A percentile compares a stretch with the other conserved stretches of the same genome.
phyloP scores from a whole-genome alignment of 2,329 filamentous ascomycete genomes.

The Aureobasidium zeae region DNA sequence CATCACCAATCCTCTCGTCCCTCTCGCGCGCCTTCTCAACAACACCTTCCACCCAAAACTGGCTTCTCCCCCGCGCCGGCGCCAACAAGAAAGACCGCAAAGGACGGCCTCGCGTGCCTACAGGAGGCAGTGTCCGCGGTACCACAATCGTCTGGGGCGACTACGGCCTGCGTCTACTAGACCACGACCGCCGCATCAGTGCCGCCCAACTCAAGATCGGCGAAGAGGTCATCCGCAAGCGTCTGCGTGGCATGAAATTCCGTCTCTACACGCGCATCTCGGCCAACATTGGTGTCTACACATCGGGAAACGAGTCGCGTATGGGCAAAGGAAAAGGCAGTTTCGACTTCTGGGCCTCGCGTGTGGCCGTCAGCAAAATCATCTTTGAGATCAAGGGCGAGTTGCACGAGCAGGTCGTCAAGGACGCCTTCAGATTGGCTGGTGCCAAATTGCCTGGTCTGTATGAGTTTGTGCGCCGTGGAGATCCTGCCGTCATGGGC shows the following conservation, averaged over 20 bases:
- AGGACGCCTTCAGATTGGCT: slow-evolving; percentile 86
- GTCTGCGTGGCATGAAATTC: slow-evolving; percentile 85
- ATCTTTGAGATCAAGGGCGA: slow-evolving; percentile 88
- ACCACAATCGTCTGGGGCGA: slow-evolving; percentile 96
- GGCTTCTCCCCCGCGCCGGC: slow-evolving; percentile 72
- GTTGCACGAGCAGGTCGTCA: slow-evolving; percentile 86
- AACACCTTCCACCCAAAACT: slow-evolving; percentile 53
- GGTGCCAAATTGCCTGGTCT: slow-evolving; percentile 92
- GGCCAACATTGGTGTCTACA: slow-evolving; percentile 91
- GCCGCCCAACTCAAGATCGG: slow-evolving; percentile 80
- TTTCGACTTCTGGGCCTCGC: slow-evolving; percentile 91
- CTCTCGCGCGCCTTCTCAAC: slow-evolving; percentile 63
- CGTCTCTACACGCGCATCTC: slow-evolving; percentile 82
- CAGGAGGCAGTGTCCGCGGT: slow-evolving; percentile 81
- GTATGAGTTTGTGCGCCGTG: slow-evolving; percentile 92
- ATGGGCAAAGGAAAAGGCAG: slow-evolving; percentile 99
- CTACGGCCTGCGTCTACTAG: slow-evolving; percentile 85
- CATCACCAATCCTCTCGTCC: slow-evolving; percentile 29
- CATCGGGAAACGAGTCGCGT: slow-evolving; percentile 90
- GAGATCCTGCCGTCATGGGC: slow-evolving; percentile 80
- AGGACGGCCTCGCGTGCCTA: slow-evolving; percentile 77
- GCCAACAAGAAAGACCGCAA: slow-evolving; percentile 84
- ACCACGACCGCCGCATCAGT: slow-evolving; percentile 85
- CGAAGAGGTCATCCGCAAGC: slow-evolving; percentile 84
- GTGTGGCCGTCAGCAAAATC: slow-evolving; percentile 83